Conservation (phyloP, 1,284 basidiomycete species). For the Austroboletus niveus region DNA sequence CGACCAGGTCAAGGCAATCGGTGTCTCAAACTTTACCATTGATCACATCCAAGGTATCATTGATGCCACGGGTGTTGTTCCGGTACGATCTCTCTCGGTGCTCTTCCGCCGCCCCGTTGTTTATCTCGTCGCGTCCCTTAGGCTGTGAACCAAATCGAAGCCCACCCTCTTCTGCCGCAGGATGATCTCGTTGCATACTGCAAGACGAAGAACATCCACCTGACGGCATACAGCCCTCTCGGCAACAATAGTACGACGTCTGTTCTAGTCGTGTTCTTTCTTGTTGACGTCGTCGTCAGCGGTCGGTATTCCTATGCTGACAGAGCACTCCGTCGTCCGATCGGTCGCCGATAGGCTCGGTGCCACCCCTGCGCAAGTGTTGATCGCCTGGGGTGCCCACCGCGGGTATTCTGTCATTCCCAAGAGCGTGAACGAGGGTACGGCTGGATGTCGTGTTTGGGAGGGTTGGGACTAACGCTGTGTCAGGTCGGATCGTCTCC, state of each 20-base stretch:
- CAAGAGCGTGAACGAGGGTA: conserved; percentile 60
- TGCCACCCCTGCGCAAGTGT: conserved; percentile 65
- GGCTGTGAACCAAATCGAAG: conserved; percentile 81
- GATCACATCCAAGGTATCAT: conserved; percentile 69
- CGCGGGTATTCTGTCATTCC: conserved; percentile 72
- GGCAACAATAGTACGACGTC: conserved; percentile 67
- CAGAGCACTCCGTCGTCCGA: conserved; percentile 60
- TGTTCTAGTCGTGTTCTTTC: background rate
- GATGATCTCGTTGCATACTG: conserved; percentile 68
- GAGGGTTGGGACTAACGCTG: background rate
- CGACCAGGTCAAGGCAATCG: conserved; percentile 54
- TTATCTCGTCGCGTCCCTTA: conserved; percentile 19
- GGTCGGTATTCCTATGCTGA: conserved; percentile 55
- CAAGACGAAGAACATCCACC: conserved; percentile 71
- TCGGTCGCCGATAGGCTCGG: conserved; percentile 57
- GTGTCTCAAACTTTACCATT: conserved; percentile 82
- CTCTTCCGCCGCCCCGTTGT: background rate
- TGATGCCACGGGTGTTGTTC: conserved; percentile 72
- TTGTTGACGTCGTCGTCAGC: conserved; percentile 34
- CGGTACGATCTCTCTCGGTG: conserved; percentile 36
- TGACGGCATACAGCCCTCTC: conserved; percentile 85
- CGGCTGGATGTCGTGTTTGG: background rate
- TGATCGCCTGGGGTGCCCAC: conserved; percentile 68
- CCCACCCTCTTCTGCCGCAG: conserved; percentile 76
- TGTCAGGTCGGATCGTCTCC: conserved; percentile 52